Percentiles rank a stretch among this genome's conserved stretches.
phyloP scores from a whole-genome alignment of 2,329 filamentous ascomycete genomes.

The Didymella sp. region DNA sequence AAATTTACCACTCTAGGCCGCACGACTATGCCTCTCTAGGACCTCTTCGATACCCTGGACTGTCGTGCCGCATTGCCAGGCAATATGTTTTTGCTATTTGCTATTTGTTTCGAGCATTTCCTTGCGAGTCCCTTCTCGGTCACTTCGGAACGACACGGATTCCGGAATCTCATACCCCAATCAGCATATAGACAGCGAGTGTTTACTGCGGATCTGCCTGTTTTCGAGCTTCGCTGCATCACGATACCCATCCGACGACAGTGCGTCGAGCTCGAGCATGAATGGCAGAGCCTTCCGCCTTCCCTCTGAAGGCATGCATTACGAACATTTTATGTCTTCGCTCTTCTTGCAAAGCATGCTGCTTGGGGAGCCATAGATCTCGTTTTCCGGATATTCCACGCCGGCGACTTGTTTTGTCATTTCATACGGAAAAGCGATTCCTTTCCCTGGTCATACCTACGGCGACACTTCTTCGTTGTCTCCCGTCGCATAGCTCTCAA shows the following conservation, averaged over 20 bases:
- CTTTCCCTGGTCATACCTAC: conserved; percentile 46
- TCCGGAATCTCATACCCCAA: conserved; percentile 57
- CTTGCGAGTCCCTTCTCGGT: conserved; percentile 45
- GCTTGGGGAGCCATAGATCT: conserved; percentile 53
- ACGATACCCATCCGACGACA: conserved; percentile 48
- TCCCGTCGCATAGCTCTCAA: conserved; percentile 37
- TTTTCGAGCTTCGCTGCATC: conserved; percentile 50
- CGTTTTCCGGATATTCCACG: conserved; percentile 49
- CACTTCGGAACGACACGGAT: conserved; percentile 47
- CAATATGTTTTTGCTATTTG: conserved; percentile 34
- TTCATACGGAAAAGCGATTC: conserved; percentile 51
- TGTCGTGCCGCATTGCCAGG: conserved; percentile 29
- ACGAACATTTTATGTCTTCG: conserved; percentile 51
- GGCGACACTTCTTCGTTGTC: conserved; percentile 42
- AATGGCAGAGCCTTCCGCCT: conserved; percentile 45
- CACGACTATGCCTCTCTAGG: conserved; percentile 41
- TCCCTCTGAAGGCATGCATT: conserved; percentile 43
- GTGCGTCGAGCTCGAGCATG: conserved; percentile 48
- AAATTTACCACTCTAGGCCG: conserved; percentile 40
- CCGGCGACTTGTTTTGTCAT: conserved; percentile 43
- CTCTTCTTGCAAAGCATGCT: conserved; percentile 49
- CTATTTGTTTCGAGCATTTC: conserved; percentile 39
- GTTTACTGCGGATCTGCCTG: conserved; percentile 54
- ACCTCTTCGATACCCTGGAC: conserved; percentile 33
- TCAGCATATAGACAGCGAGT: conserved; percentile 60